A percentile compares a stretch with the other conserved stretches of the same genome.
Evolutionary conservation across 2,329 filamentous ascomycete genomes (phyloP).

Genomic region (Fonsecaea pugnacius): DNA sequence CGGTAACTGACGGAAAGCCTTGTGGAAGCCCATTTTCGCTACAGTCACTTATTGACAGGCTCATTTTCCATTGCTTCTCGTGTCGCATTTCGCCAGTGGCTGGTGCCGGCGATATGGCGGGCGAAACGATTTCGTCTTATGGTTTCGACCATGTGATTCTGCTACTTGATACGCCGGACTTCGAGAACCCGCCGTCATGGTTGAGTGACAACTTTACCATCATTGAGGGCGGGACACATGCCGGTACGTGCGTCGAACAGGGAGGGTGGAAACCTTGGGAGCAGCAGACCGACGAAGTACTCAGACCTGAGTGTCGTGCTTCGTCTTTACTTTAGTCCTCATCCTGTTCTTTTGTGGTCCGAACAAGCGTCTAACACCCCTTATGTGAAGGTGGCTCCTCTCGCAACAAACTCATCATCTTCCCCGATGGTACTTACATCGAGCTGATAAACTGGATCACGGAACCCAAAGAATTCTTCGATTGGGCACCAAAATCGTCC

Average conservation of each 20-base stretch:
- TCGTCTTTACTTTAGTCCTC: neutral
- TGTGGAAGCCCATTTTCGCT: neutral
- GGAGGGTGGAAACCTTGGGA: neutral
- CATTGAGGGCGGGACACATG: conserved; percentile 37
- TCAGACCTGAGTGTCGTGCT: neutral
- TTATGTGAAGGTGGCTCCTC: conserved; percentile 31
- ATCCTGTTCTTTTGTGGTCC: neutral
- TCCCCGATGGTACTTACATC: conserved; percentile 38
- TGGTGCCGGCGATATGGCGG: conserved; percentile 12
- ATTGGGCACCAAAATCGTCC: conserved; percentile 36
- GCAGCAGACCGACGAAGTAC: neutral
- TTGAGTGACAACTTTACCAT: conserved; percentile 37
- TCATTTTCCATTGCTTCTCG: neutral
- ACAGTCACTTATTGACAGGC: neutral
- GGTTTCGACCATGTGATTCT: conserved; percentile 38
- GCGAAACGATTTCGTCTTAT: conserved; percentile 18
- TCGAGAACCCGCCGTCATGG: conserved; percentile 36
- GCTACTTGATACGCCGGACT: conserved; percentile 33
- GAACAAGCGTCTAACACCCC: neutral
- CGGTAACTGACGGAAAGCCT: neutral
- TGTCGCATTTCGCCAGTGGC: neutral
- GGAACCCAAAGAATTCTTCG: conserved; percentile 33
- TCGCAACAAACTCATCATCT: conserved; percentile 39
- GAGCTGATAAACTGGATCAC: conserved; percentile 39
- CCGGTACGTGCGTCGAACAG: conserved; percentile 20